Evolutionary conservation across 805 yeast species (phyloP), one percentile per base, ranked within the genome.

Genomic region (Barnettozyma sucrosica): DNA sequence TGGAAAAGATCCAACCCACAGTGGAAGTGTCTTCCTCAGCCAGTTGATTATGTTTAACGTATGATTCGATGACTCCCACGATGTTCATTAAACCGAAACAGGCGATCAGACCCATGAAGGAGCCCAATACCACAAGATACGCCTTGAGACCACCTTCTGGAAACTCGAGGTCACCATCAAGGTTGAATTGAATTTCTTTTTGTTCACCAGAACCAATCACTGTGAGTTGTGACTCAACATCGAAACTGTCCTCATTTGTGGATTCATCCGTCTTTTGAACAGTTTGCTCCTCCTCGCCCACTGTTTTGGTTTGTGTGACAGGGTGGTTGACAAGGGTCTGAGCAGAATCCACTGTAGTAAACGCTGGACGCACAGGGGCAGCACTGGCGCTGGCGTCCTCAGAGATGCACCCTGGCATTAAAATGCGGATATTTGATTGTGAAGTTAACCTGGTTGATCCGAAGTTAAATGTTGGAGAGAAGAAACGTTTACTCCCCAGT

Each of bases 51-150:
- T 65, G 62, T 2, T 76, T 68, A 5, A 81, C 71, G 51, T 80
- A 78, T 0, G 83, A 72, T 59, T 81, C 81, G 32, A 81, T 70
- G 2, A 81, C 83, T 48, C 87, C 86, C 34, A 77, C 70, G 0
- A 81, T 65, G 54, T 80, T 81, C 57, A 78, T 64, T 45, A 78
- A 61, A 0, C 88, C 87, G 46, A 79, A 72, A 23, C 71, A 71
- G 3, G 77, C 75, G 6, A 74, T 63, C 13, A 76, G 66, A 0
- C 85, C 85, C 47, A 76, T 61, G 52, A 78, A 78, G 2, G 77
- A 69, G 3, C 86, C 87, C 28, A 77, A 56, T 2, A 79, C 76
- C 2, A 79, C 81, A 9, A 64, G 51, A 63, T 76, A 77, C 0
- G 85, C 84, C 51, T 59, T 55, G 37, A 61, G 43, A 0, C 85